Conservation (phyloP, 495 filamentous ascomycete species). For the Parachaetomium inaequale region DNA sequence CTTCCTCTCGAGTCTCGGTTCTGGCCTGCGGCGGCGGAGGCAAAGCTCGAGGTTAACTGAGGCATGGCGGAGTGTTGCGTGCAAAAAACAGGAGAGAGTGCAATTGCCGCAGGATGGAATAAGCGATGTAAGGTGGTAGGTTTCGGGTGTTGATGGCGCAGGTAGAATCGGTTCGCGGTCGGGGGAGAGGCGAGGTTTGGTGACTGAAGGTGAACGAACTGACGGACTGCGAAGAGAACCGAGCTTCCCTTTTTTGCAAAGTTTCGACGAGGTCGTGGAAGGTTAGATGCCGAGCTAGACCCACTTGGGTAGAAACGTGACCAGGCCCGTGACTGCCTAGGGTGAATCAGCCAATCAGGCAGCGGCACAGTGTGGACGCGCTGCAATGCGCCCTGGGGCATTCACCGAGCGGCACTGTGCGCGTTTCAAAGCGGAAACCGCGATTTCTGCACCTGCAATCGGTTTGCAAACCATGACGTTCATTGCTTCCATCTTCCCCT, state of each 20-base stretch:
- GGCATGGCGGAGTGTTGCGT: conserved; percentile 52
- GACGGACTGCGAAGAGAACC: conserved; percentile 14
- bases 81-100: neutral
- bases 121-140: neutral
- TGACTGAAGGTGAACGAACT: conserved; percentile 1
- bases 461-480: neutral
- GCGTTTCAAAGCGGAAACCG: conserved; percentile 8
- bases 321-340: conserved; percentile 24
- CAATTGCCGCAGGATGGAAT: conserved; percentile 19
- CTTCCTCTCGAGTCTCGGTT: conserved; percentile 47
- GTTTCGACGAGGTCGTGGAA: conserved; percentile 30
- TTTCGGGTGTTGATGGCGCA: conserved; percentile 13
- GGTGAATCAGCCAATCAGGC: neutral
- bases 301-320: conserved; percentile 27
- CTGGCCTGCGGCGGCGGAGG: conserved; percentile 75
- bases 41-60: conserved; percentile 79
- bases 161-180: conserved; percentile 10
- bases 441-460: neutral
- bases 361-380: neutral
- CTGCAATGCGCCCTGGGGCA: neutral
- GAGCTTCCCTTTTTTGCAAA: conserved; percentile 28
- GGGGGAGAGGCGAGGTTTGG: conserved; percentile 6
- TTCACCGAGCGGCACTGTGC: neutral
- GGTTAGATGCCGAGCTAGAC: conserved; percentile 29
- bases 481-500: neutral